Evolutionary conservation across 2,329 filamentous ascomycete genomes (phyloP).

Genomic region (Immersiporthe knoxdaviesiana): DNA sequence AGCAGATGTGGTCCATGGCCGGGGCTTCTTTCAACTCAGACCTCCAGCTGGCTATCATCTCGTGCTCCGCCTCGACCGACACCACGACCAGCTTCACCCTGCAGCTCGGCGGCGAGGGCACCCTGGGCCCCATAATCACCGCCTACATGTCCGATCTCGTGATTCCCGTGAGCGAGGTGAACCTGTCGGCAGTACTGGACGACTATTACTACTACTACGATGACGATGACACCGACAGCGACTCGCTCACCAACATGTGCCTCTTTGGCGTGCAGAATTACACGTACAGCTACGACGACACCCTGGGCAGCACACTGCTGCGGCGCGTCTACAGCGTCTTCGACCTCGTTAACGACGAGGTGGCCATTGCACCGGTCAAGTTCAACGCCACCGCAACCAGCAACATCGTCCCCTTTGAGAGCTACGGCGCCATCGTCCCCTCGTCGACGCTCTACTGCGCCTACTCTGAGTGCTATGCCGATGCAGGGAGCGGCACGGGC

Average conservation of each 20-base stretch:
- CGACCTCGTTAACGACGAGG: conserved; percentile 39
- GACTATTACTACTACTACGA: neutral
- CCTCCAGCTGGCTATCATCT: conserved; percentile 30
- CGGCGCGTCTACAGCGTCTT: conserved; percentile 41
- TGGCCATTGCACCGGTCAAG: conserved; percentile 38
- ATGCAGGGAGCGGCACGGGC: conserved; percentile 1
- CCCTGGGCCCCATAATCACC: conserved; percentile 35
- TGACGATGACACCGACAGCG: neutral
- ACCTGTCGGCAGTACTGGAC: neutral
- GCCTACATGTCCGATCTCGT: conserved; percentile 37
- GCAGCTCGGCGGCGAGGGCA: conserved; percentile 33
- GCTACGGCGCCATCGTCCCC: conserved; percentile 35
- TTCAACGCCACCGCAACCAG: conserved; percentile 30
- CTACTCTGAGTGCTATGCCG: conserved; percentile 16
- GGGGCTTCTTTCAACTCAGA: conserved; percentile 34
- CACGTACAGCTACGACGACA: conserved; percentile 25
- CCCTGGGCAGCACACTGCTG: conserved; percentile 35
- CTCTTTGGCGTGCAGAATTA: conserved; percentile 39
- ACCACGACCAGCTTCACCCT: conserved; percentile 34
- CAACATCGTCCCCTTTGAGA: conserved; percentile 36
- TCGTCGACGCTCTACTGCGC: conserved; percentile 33
- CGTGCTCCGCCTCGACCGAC: conserved; percentile 34
- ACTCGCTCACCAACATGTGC: conserved; percentile 30
- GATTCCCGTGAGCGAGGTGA: conserved; percentile 27
- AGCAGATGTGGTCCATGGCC: conserved; percentile 35